Base-by-base conservation (phyloP, 176 grass and related monocot species). In the Eremochloa ophiuroides region DNA sequence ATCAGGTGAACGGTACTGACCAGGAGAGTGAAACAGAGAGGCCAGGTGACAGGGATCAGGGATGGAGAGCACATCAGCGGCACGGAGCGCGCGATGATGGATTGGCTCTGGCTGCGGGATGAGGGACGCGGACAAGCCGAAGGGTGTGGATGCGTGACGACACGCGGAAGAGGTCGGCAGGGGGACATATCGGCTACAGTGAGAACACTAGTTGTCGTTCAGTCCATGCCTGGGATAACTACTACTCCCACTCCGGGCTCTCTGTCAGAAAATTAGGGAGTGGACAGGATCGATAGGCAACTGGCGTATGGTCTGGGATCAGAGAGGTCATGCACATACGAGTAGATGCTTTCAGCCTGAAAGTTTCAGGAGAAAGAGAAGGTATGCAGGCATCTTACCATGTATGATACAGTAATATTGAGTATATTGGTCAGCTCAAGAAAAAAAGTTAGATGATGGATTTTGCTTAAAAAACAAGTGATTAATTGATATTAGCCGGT, bases 131-230 rank as follows among this genome's bases (percentile, higher is more conserved):
- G 79, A 86, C 88, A 90, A 90, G 74, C 46, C 77, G 67, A 83
- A 86, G 79, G 39, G 48, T 69, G 62, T 86, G 67, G 83, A 80
- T 34, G 35, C 17, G 48, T 74, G 59, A 83, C 39, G 88, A 86
- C 84, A 86, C 50, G 46, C 58, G 78, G 46, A 89, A 86, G 66
- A 77, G 30, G 88, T 71, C 78, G 88, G 73, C 65, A 39, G 73
- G 83, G 67, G 53, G 71, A 66, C 73, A 82, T 46, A 48, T 71
- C 38, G 27, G 46, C 46, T 73, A 82, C 88, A 85, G 73, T n/a
- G 58, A 78, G 60, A 82, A 77, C 78, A 85, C 88, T 82, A 23
- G 66, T 48, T 82, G 83, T 82, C 83, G 56, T 55, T 69, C 77
- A 68, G 85, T 81, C 60, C 46, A 44, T 63, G 34, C 68, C 27